A percentile compares a stretch with the other conserved stretches of the same genome.
Conservation (phyloP, 805 yeast genomes). For the Ogataea angusta region DNA sequence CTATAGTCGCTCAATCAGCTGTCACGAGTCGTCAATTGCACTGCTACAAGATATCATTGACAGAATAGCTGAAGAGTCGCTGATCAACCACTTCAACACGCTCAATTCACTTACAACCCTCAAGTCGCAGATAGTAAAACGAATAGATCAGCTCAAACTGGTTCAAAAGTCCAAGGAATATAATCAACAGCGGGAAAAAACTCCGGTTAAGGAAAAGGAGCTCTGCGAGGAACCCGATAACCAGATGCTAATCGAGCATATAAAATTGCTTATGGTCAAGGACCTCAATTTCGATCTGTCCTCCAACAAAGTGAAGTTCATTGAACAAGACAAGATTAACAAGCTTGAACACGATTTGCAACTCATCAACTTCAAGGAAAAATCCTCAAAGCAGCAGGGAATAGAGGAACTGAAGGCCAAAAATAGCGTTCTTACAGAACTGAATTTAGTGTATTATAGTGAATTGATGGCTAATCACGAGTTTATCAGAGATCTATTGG, state of each 20-base stretch:
- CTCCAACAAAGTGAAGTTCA: slow-evolving; percentile 22
- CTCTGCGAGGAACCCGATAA: slow-evolving; percentile 1
- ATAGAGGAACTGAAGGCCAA: slow-evolving; percentile 30
- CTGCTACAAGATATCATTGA: slow-evolving; percentile 28
- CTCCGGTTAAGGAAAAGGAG: neutral
- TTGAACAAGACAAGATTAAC: slow-evolving; percentile 26
- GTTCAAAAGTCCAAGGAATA: slow-evolving; percentile 15
- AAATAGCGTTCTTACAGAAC: slow-evolving; percentile 26
- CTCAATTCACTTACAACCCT: slow-evolving; percentile 22
- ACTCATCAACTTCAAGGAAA: slow-evolving; percentile 28
- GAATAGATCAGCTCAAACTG: slow-evolving; percentile 24
- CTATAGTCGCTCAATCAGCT: slow-evolving; percentile 37
- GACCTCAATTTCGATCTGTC: slow-evolving; percentile 26
- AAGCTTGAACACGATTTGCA: slow-evolving; percentile 32
- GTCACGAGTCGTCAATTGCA: slow-evolving; percentile 37
- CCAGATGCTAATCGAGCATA: slow-evolving; percentile 11
- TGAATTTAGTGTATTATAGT: slow-evolving; percentile 30
- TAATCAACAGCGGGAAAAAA: slow-evolving; percentile 5
- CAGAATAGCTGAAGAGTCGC: slow-evolving; percentile 9
- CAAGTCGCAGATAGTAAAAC: slow-evolving; percentile 20
- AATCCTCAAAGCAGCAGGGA: slow-evolving; percentile 17
- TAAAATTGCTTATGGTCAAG: slow-evolving; percentile 22
- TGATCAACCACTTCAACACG: slow-evolving; percentile 22
- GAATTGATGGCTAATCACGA: slow-evolving; percentile 31
- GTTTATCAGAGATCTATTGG: slow-evolving; percentile 23